Percentiles rank a stretch among this genome's conserved stretches.
Evolutionary conservation across 1,284 basidiomycete species (phyloP).

Genomic region (Psilocybe mexicana): DNA sequence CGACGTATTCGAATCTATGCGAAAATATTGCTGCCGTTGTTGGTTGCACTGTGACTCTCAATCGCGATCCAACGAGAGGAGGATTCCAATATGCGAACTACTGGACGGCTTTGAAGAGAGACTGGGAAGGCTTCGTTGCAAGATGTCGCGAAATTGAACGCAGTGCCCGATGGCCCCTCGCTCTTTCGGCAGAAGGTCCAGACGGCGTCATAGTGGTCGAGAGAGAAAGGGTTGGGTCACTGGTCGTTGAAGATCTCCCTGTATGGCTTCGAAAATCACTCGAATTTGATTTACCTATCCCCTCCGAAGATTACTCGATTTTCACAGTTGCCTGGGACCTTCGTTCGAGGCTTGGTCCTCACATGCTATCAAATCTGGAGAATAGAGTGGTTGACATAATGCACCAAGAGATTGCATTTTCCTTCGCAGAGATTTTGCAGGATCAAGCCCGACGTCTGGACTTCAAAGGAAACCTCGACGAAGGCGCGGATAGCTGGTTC

Average conservation of each 20-base stretch:
- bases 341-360: constrained; percentile 55
- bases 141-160: constrained; percentile 86
- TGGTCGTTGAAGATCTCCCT: constrained; percentile 69
- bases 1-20: constrained; percentile 65
- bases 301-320: constrained; percentile 53
- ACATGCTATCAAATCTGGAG: constrained; percentile 58
- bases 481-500: constrained; percentile 60
- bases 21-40: constrained; percentile 85
- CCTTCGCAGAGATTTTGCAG: constrained; percentile 70
- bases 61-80: constrained; percentile 77
- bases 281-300: constrained; percentile 34
- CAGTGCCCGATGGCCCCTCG: constrained; percentile 81
- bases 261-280: constrained; percentile 56
- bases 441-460: constrained; percentile 57
- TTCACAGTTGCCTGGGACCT: constrained; percentile 63
- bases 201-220: constrained; percentile 69
- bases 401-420: constrained; percentile 74
- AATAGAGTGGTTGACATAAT: constrained; percentile 58
- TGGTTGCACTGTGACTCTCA: constrained; percentile 78
- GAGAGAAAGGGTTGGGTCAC: constrained; percentile 70
- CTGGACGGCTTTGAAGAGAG: constrained; percentile 81
- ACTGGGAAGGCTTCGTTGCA: constrained; percentile 93
- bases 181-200: constrained; percentile 54
- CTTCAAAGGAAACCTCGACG: constrained; percentile 57
- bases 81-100: constrained; percentile 77